A percentile compares a stretch with the other conserved stretches of the same genome.
Conservation (phyloP, 495 filamentous ascomycete species). For the Umbilicaria muhlenbergii region DNA sequence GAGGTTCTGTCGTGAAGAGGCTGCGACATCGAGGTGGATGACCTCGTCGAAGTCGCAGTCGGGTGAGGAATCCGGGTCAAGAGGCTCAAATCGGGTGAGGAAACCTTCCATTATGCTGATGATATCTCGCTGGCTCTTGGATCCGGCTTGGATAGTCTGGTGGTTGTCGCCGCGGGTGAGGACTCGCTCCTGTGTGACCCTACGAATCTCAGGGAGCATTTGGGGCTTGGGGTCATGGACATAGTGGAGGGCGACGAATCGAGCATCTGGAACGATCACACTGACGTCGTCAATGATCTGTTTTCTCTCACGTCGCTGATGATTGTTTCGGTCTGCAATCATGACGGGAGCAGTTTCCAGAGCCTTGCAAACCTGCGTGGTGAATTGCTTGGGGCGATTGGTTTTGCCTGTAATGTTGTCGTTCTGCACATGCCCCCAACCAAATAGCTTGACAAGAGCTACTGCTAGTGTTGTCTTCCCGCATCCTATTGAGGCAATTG, state of each 20-base stretch:
- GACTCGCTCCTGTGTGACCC: slow-evolving; percentile 65
- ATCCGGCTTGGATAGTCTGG: slow-evolving; percentile 81
- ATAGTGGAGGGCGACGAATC: slow-evolving; percentile 83
- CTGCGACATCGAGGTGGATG: slow-evolving; percentile 69
- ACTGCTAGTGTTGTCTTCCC: slow-evolving; percentile 90
- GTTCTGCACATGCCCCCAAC: slow-evolving; percentile 91
- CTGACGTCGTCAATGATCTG: slow-evolving; percentile 74
- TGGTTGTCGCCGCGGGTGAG: slow-evolving; percentile 86
- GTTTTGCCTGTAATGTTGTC: slow-evolving; percentile 78
- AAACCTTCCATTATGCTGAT: slow-evolving; percentile 93
- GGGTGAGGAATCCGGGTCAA: slow-evolving; percentile 44
- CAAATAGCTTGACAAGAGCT: slow-evolving; percentile 68
- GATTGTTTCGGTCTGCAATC: slow-evolving; percentile 89
- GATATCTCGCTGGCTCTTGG: slow-evolving; percentile 47
- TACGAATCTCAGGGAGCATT: slow-evolving; percentile 45
- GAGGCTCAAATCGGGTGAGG: slow-evolving; percentile 64
- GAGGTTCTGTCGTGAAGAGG: slow-evolving; percentile 68
- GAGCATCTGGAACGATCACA: slow-evolving; percentile 38
- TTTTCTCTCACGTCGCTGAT: slow-evolving; percentile 68
- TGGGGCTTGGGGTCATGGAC: slow-evolving; percentile 54
- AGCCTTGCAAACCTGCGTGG: slow-evolving; percentile 41
- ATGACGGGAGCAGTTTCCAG: slow-evolving; percentile 51
- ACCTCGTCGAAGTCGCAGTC: slow-evolving; percentile 67
- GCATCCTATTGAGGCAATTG: slow-evolving; percentile 85
- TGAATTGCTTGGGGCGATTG: slow-evolving; percentile 57